Evolutionary conservation across 129 eudicot genomes (phyloP), one percentile per base, ranked within the genome.

Genomic region (Mikania micrantha): DNA sequence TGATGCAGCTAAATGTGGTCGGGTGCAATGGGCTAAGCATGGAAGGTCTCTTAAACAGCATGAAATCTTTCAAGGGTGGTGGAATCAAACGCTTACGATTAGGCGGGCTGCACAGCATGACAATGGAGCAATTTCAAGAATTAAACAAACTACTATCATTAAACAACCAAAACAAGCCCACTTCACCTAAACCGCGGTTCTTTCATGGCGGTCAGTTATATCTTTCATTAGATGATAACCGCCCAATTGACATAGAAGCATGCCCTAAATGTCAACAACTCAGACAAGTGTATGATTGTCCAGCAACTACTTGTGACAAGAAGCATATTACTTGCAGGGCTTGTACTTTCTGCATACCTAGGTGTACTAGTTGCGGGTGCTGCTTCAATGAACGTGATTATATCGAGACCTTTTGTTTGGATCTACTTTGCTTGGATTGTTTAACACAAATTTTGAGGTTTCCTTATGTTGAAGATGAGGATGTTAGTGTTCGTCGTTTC

Each of bases 211-310:
- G 76, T 21, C 80, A 87, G 48, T n/a, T 69, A 25, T 69, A 82
- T 69, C 79, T 90, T 52, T 80, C 97, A 1, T 32, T 84, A 60
- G 95, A 90, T 7, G 89, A 87, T 70, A 90, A 87, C 45, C 87
- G 95, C 27, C 77, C 77, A 9, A 76, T 87, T 5, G 97, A 90
- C 71, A 58, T 90, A 12, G 97, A 90, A 59, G 58, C 61, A 21
- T 90, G 97, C 57, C 97, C 95, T 1, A 84, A 24, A 34, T 90
- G 97, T 79, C 86, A 78, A 49, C 57, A 76, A 25, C 31, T 77
- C 20, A 66, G 84, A 27, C 84, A 79, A 41, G 84, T 90, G 16
- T 90, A 73, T 47, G 97, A 90, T 52, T 90, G 97, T 73, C 85
- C 97, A 4, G 39, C 78, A 0, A 79, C 83, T 13, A 78, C 73